phyloP scores from a whole-genome alignment of 192 early-diverging fungal genomes.

The Backusella australiensis region DNA sequence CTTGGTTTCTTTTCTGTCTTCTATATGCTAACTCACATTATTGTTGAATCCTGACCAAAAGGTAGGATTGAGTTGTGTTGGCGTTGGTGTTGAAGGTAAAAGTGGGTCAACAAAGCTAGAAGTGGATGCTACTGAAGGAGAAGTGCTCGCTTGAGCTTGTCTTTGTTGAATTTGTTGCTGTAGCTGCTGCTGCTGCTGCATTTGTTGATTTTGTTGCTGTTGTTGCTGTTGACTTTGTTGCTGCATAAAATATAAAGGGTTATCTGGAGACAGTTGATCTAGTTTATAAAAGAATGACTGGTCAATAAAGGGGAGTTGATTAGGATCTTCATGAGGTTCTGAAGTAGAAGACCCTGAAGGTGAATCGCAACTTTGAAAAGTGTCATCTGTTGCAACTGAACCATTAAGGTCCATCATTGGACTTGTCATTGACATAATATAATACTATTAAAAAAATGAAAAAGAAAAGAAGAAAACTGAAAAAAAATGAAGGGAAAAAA shows the following conservation, averaged over 20 bases:
- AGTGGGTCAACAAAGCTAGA: slow-evolving; percentile 26
- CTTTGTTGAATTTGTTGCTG: not conserved
- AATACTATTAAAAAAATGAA: not conserved
- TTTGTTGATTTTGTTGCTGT: not conserved
- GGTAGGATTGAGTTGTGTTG: slow-evolving; percentile 10
- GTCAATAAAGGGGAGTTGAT: slow-evolving; percentile 15
- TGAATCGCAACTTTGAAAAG: slow-evolving; percentile 25
- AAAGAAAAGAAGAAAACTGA: not conserved
- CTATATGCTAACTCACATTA: slow-evolving; percentile 7
- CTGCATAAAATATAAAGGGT: slow-evolving; percentile 21
- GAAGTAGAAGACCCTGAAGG: slow-evolving; percentile 29
- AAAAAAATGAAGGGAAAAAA: not conserved
- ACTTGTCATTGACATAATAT: not conserved
- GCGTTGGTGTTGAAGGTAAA: slow-evolving; percentile 11
- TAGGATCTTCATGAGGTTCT: slow-evolving; percentile 28
- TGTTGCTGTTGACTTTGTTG: not conserved
- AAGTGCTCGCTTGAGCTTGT: not conserved
- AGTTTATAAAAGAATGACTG: slow-evolving; percentile 20
- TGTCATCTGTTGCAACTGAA: slow-evolving; percentile 12
- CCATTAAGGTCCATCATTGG: slow-evolving; percentile 3
- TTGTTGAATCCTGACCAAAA: slow-evolving; percentile 31
- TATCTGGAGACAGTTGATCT: slow-evolving; percentile 21
- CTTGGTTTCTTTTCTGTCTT: not conserved
- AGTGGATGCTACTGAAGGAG: slow-evolving; percentile 11
- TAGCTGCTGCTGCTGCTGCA: slow-evolving; percentile 7